Percentiles rank a stretch among this genome's conserved stretches.
Conservation (phyloP, 1,284 basidiomycete species). For the Boletus albobrunnescens region DNA sequence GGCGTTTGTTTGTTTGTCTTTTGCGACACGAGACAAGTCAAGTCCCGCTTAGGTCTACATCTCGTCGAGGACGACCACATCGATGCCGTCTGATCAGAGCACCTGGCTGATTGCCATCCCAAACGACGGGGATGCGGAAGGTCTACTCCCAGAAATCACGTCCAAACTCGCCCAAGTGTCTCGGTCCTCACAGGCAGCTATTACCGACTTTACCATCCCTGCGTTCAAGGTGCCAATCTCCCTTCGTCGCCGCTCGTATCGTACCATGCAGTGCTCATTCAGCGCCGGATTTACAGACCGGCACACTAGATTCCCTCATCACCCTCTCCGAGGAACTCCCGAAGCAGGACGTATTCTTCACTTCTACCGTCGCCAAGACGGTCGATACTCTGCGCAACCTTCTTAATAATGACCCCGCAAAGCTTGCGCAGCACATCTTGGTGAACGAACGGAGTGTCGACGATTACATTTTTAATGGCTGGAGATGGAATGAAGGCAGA, state of each 20-base stretch:
- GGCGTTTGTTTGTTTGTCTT: slow-evolving; percentile 13
- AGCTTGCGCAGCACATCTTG: slow-evolving; percentile 78
- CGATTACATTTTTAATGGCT: slow-evolving; percentile 71
- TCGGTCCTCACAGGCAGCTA: slow-evolving; percentile 44
- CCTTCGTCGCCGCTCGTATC: slow-evolving; percentile 1
- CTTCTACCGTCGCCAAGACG: slow-evolving; percentile 83
- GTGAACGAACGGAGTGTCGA: slow-evolving; percentile 84
- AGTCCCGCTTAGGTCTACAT: slow-evolving; percentile 19
- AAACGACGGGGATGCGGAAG: slow-evolving; percentile 71
- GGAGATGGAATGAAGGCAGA: slow-evolving; percentile 88
- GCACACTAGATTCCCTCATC: slow-evolving; percentile 89
- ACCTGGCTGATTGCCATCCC: slow-evolving; percentile 79
- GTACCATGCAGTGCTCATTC: slow-evolving; percentile 11
- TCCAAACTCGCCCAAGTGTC: slow-evolving; percentile 54
- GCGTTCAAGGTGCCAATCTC: slow-evolving; percentile 69
- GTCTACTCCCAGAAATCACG: slow-evolving; percentile 57
- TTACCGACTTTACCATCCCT: slow-evolving; percentile 63
- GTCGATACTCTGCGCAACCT: slow-evolving; percentile 93
- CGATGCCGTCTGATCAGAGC: slow-evolving; percentile 82
- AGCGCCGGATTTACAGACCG: slow-evolving; percentile 59
- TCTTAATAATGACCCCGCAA: slow-evolving; percentile 82
- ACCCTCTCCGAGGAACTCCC: slow-evolving; percentile 89
- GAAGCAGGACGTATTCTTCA: slow-evolving; percentile 90
- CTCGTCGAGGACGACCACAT: slow-evolving; percentile 7
- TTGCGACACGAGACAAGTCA: neutral